Base-by-base conservation (phyloP, 2,329 filamentous ascomycete genomes). In the Aspergillus japonicus region DNA sequence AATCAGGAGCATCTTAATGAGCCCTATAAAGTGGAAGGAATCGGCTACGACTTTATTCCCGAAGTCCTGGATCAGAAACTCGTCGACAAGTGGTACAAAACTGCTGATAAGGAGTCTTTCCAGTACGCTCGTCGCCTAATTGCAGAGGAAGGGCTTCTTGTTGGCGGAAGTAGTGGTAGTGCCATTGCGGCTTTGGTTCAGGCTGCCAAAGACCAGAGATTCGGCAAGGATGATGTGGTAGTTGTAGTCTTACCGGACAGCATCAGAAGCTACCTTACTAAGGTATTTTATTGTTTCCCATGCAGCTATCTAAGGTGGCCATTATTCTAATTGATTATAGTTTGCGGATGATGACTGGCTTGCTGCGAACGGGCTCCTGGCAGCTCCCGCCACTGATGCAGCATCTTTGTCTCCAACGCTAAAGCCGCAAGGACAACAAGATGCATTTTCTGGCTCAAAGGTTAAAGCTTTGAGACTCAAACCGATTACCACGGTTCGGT, bases 281-380 rank as follows among this genome's bases (percentile, higher is more conserved):
- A 99, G 77, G 83, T 84, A 54, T 35, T 4, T n/a, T 8, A 10
- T 26, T 12, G n/a, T 56, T 8, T 33, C 19, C 33, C 24, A n/a
- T 47, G 5, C 11, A 12, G 11, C 50, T 49, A 24, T 50, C 31
- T 23, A 33, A 44, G 16, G 14, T 29, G 21, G 42, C 29, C 19
- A 26, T 29, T 47, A 10, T 59, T 52, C 67, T 69, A 49, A 69
- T 56, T 50, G 2, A 24, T 54, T 33, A 31, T 62, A 85, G 85
- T 99, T 99, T 74, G 92, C 92, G 66, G 95, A 99, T 74, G 96
- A 99, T 73, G 95, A 98, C 81, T 99, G 95, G 96, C 88, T 99
- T 58, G 93, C 92, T 12, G 95, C 95, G 64, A 99, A 99, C 79
- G 89, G 94, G 74, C 90, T 99, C 24, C 85, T 98, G 26, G 86